A percentile compares a stretch with the other conserved stretches of the same genome.
These are phyloP conservation scores for Neodidymelliopsis sp. DNA, from an alignment of 2,329 filamentous ascomycete genomes.

Conservation along the genomic window DNA sequence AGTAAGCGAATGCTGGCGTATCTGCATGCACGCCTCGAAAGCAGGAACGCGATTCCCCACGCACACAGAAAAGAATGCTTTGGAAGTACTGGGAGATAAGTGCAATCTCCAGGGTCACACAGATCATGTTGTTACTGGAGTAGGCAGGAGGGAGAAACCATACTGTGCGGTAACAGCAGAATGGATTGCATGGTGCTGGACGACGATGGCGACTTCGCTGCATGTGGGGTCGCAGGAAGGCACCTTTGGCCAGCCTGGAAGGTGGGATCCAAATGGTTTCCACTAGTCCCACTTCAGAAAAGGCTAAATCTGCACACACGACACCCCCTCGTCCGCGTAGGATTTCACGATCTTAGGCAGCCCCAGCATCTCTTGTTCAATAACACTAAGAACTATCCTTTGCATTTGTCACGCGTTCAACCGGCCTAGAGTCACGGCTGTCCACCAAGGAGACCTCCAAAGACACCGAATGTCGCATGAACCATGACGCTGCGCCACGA, in stretches of 20 bases:
- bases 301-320: neutral
- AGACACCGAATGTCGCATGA: slow-evolving; percentile 26
- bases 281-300: slow-evolving; percentile 4
- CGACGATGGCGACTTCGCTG: neutral
- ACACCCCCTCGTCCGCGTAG: neutral
- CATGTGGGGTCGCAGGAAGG: slow-evolving; percentile 5
- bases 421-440: slow-evolving; percentile 7
- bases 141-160: too few species aligned
- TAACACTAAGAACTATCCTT: slow-evolving; percentile 3
- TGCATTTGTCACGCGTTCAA: slow-evolving; percentile 29
- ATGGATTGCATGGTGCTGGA: neutral
- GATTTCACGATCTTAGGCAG: neutral
- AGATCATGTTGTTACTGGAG: too few species aligned
- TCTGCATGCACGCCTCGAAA: slow-evolving; percentile 9
- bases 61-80: neutral
- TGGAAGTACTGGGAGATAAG: neutral
- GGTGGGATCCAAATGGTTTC: neutral
- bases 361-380: slow-evolving; percentile 7
- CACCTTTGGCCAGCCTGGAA: slow-evolving; percentile 5
- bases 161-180: too few species aligned
- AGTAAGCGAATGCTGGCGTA: slow-evolving; percentile 1
- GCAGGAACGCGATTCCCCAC: slow-evolving; percentile 1
- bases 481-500: slow-evolving; percentile 19
- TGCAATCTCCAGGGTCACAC: neutral
- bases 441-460: slow-evolving; percentile 9